Evolutionary conservation across 2,329 filamentous ascomycete genomes (phyloP).

Genomic region (Diplodia corticola): DNA sequence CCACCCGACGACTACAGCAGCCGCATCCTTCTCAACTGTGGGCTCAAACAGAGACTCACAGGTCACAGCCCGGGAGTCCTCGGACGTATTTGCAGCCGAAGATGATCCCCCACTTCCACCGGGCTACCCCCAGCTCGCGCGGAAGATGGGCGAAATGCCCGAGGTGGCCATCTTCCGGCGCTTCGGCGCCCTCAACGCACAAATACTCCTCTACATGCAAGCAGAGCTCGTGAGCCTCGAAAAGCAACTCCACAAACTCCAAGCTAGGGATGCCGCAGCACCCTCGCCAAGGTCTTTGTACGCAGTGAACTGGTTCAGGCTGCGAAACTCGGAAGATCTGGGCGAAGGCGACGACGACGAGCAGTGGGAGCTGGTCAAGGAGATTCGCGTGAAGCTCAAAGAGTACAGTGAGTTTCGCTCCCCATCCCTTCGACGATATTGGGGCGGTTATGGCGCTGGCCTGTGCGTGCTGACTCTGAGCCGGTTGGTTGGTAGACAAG

Average conservation of each 20-base stretch:
- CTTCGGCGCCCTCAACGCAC: background rate
- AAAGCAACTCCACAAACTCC: background rate
- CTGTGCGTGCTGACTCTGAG: no score
- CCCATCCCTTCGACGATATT: no score
- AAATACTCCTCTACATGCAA: conserved; percentile 7
- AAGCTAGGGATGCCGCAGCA: background rate
- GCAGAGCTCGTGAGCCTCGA: background rate
- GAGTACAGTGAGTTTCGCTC: conserved; percentile 10
- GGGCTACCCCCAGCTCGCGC: background rate
- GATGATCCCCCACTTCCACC: background rate
- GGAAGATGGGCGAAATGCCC: background rate
- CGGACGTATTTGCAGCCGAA: background rate
- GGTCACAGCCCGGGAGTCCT: no score
- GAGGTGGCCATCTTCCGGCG: conserved; percentile 1
- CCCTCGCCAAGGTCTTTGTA: background rate
- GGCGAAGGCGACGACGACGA: background rate
- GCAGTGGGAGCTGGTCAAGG: background rate
- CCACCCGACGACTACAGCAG: no score
- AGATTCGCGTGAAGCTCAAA: conserved; percentile 4
- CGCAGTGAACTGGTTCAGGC: background rate
- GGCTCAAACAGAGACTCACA: no score
- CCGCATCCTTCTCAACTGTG: no score
- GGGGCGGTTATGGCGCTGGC: background rate
- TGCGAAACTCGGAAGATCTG: background rate
- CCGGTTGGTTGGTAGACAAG: no score